These are phyloP conservation scores for Stephania japonica DNA, from an alignment of 164 flowering plant species.

Conservation along the genomic window DNA sequence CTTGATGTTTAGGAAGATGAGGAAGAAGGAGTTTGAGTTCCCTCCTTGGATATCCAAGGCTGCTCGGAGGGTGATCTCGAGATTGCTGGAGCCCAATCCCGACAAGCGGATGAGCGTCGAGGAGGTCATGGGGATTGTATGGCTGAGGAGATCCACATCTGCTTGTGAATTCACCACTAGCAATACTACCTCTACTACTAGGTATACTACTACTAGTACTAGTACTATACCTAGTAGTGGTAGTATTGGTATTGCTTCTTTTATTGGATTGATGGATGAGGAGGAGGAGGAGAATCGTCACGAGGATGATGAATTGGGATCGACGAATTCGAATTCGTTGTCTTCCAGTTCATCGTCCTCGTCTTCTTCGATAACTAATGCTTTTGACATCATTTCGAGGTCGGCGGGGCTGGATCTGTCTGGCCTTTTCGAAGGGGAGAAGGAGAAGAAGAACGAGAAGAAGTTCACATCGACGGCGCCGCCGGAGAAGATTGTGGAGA, in stretches of 20 bases:
- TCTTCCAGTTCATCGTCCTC: background rate
- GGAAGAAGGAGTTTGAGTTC: slow-evolving; percentile 33
- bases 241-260: no score
- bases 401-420: slow-evolving; percentile 70
- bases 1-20: slow-evolving; percentile 51
- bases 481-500: slow-evolving; percentile 28
- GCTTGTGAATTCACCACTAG: background rate
- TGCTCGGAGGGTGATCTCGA: slow-evolving; percentile 30
- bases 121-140: slow-evolving; percentile 28
- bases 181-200: no score
- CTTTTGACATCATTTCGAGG: slow-evolving; percentile 70
- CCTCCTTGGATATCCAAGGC: slow-evolving; percentile 49
- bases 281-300: background rate
- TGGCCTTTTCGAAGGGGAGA: slow-evolving; percentile 43
- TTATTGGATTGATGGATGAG: background rate
- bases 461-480: slow-evolving; percentile 37
- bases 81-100: slow-evolving; percentile 71
- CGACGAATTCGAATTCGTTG: background rate
- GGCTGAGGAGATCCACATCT: slow-evolving; percentile 45
- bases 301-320: background rate
- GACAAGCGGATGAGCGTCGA: slow-evolving; percentile 45
- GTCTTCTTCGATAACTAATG: slow-evolving; percentile 28
- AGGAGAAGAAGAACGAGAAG: slow-evolving; percentile 46
- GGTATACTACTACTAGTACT: no score
- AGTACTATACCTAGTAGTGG: no score